Base-by-base conservation (phyloP, 306 rosid genomes). In the Corylus avellana region DNA sequence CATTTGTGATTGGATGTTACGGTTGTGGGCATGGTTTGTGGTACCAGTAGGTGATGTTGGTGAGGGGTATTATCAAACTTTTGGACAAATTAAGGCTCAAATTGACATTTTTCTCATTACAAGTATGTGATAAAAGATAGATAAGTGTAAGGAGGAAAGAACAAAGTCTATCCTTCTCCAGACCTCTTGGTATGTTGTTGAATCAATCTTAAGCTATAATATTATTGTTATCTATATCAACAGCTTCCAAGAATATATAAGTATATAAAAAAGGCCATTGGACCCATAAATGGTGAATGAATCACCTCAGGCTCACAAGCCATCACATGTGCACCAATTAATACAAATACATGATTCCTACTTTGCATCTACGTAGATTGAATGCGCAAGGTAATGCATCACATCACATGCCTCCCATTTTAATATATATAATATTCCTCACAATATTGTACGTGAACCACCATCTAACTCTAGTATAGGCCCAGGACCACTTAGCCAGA, bases 321-420 rank as follows among this genome's bases (percentile, higher is more conserved):
- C 11, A 55, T 6, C 8, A 18, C 22, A 55, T 18, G 61, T 27
- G 5, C 10, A 55, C 8, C 62, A 18, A 7, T 20, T 17, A 59
- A 20, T 25, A 1, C 25, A 59, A 6, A 55, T 58, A 18, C 3
- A 3, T 58, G 64, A 58, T 58, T 58, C 56, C 29, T 77, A 78
- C 67, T 57, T 82, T 82, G 73, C 73, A 68, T 47, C 42, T 49
- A 78, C 53, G 22, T 29, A 70, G 79, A 75, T 55, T 63, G 39
- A 62, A 8, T 18, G 17, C 4, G 73, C 77, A 57, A 83, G 75
- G 82, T 73, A 73, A 78, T 49, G 79, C 50, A 78, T 66, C 83
- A 68, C 75, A 57, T 68, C 86, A 83, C 83, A 76, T 25, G 72
- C 25, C 69, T 62, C 17, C 4, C 12, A 62, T 27, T 11, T 16